These are phyloP conservation scores for Leptographium lundbergii DNA, from an alignment of 2,329 filamentous ascomycete genomes.

Conservation along the genomic window DNA sequence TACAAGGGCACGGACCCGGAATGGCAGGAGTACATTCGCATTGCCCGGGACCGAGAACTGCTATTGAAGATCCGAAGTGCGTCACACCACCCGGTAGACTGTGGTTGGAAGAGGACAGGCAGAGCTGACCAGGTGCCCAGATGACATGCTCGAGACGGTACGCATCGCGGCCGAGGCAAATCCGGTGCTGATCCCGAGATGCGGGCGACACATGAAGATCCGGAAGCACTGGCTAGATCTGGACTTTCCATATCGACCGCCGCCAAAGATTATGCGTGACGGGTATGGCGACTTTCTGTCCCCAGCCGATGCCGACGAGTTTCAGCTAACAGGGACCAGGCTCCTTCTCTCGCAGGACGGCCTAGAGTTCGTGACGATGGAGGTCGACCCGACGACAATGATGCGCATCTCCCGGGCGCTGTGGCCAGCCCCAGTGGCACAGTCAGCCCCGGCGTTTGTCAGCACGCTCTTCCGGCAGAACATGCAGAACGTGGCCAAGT, in stretches of 20 bases:
- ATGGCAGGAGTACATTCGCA: slow-evolving; percentile 45
- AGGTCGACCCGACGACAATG: slow-evolving; percentile 10
- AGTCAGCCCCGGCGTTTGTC: slow-evolving; percentile 39
- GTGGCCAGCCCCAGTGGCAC: slow-evolving; percentile 38
- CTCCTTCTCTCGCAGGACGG: slow-evolving; percentile 7
- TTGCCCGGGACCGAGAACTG: slow-evolving; percentile 40
- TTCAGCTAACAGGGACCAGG: background rate
- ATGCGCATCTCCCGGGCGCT: slow-evolving; percentile 33
- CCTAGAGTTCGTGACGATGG: slow-evolving; percentile 6
- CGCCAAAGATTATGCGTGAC: slow-evolving; percentile 44
- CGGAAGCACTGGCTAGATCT: slow-evolving; percentile 47
- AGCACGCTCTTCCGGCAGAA: slow-evolving; percentile 34
- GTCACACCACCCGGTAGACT: background rate
- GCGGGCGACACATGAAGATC: slow-evolving; percentile 35
- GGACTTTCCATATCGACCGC: slow-evolving; percentile 44
- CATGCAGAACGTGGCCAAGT: slow-evolving; percentile 26
- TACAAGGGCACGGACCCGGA: slow-evolving; percentile 49
- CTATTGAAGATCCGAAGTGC: slow-evolving; percentile 35
- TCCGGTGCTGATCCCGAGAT: slow-evolving; percentile 27
- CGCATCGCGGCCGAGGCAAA: slow-evolving; percentile 28
- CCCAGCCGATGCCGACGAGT: background rate
- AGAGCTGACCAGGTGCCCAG: slow-evolving; percentile 16
- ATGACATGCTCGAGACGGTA: slow-evolving; percentile 31
- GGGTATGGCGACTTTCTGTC: slow-evolving; percentile 31
- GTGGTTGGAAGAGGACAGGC: background rate